Evolutionary conservation across 345 rosid genomes (phyloP).

Genomic region (Geranium rotundifolium): DNA sequence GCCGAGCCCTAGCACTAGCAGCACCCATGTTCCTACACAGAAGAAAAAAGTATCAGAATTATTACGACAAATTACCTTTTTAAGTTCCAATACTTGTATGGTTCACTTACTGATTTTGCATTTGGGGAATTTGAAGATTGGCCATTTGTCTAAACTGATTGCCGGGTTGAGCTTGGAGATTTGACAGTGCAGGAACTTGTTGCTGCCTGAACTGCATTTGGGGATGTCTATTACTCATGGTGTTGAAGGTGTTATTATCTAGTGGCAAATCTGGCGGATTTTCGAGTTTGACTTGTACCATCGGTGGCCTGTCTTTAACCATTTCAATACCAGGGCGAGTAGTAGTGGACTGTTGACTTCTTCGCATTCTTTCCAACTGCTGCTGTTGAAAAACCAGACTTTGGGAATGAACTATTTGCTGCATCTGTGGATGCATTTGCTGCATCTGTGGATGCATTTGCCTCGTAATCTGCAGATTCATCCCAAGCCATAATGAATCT

Average conservation of each 20-base stretch:
- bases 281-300: constrained; percentile 77
- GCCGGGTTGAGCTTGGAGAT: constrained; percentile 44
- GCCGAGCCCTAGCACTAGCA: constrained; percentile 52
- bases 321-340: constrained; percentile 54
- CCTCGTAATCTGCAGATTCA: constrained; percentile 46
- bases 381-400: constrained; percentile 42
- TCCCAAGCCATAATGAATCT: constrained; percentile 4
- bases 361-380: constrained; percentile 48
- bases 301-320: constrained; percentile 52
- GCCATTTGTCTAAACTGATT: constrained; percentile 66
- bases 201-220: constrained; percentile 66
- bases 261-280: constrained; percentile 49
- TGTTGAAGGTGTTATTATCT: constrained; percentile 50
- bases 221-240: constrained; percentile 43
- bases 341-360: constrained; percentile 45
- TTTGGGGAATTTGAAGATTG: constrained; percentile 58
- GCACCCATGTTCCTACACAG: constrained; percentile 46
- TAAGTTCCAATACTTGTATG: not conserved
- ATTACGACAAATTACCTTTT: not conserved
- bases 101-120: constrained; percentile 64
- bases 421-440: constrained; percentile 70
- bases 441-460: constrained; percentile 73
- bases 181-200: constrained; percentile 55
- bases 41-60: constrained; percentile 7
- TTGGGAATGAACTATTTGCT: constrained; percentile 54